Percentiles rank a stretch among this genome's conserved stretches.
Conservation (phyloP, 768 basidiomycete species). For the Russula ochroleuca region DNA sequence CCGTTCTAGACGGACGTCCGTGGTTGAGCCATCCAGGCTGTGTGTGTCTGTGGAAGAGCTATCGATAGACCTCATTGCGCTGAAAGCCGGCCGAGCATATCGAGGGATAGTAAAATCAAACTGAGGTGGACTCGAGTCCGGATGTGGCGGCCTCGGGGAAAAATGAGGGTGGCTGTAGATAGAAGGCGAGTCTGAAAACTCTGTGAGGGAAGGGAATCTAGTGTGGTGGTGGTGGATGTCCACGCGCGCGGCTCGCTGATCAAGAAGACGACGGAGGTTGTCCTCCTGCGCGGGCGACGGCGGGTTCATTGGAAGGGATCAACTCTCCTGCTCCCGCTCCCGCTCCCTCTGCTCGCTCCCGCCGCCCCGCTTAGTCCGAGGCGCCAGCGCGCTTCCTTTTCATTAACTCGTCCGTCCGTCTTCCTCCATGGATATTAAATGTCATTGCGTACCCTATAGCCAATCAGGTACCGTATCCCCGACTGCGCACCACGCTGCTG, state of each 20-base stretch:
- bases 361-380: neutral
- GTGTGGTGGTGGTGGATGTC: slow-evolving; percentile 41
- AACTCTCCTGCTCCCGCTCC: slow-evolving; percentile 2
- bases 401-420: neutral
- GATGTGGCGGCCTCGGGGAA: slow-evolving; percentile 45
- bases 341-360: slow-evolving; percentile 22
- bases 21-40: slow-evolving; percentile 36
- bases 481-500: neutral
- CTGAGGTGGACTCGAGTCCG: slow-evolving; percentile 31
- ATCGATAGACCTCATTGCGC: slow-evolving; percentile 27
- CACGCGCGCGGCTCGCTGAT: slow-evolving; percentile 51
- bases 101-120: slow-evolving; percentile 33
- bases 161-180: slow-evolving; percentile 60
- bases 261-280: slow-evolving; percentile 49
- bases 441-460: neutral
- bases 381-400: neutral
- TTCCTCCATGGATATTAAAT: slow-evolving; percentile 1
- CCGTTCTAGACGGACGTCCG: slow-evolving; percentile 26
- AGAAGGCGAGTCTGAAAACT: slow-evolving; percentile 64
- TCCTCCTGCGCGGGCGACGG: slow-evolving; percentile 42
- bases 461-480: slow-evolving; percentile 3
- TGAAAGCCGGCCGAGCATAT: slow-evolving; percentile 18
- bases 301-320: slow-evolving; percentile 35
- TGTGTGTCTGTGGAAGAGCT: slow-evolving; percentile 41
- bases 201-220: slow-evolving; percentile 52